Percentiles rank a stretch among this genome's conserved stretches.
Evolutionary conservation across 2,329 filamentous ascomycete species (phyloP).

Genomic region (Trichoderma simmonsii): DNA sequence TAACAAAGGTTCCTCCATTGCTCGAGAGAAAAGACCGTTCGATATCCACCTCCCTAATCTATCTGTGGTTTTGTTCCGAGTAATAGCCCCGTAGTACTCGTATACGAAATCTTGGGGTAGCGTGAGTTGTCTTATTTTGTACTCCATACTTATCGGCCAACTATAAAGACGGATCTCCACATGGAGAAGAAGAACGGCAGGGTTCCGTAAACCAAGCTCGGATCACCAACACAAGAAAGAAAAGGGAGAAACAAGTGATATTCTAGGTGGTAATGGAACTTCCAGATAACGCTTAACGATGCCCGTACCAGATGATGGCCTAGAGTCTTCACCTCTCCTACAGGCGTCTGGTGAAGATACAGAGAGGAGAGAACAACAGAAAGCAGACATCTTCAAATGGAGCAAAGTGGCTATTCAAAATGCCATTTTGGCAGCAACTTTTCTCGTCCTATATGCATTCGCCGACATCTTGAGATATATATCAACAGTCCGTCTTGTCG

Average conservation of each 20-base stretch:
- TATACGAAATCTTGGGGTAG: neutral
- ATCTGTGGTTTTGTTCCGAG: neutral
- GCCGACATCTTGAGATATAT: conserved; percentile 4
- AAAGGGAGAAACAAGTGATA: neutral
- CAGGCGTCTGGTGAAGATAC: neutral
- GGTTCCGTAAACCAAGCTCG: neutral
- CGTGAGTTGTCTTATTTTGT: neutral
- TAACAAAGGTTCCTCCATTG: neutral
- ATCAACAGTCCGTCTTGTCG: neutral
- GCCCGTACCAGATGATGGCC: neutral
- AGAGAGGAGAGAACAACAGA: neutral
- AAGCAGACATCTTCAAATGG: neutral
- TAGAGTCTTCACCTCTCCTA: neutral
- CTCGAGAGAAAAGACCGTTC: neutral
- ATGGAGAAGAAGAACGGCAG: neutral
- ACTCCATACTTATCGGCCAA: neutral
- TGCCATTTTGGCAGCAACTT: neutral
- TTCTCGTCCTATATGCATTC: conserved; percentile 9
- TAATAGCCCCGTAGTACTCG: neutral
- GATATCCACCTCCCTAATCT: neutral
- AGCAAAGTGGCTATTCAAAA: neutral
- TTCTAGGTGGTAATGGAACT: neutral
- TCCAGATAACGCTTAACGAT: neutral
- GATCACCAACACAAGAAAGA: neutral
- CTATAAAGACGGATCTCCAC: neutral